Percentiles rank a stretch among this genome's conserved stretches.
Evolutionary conservation across 371 early-diverging fungal genomes (phyloP).

Genomic region (Fennellomyces sp.): DNA sequence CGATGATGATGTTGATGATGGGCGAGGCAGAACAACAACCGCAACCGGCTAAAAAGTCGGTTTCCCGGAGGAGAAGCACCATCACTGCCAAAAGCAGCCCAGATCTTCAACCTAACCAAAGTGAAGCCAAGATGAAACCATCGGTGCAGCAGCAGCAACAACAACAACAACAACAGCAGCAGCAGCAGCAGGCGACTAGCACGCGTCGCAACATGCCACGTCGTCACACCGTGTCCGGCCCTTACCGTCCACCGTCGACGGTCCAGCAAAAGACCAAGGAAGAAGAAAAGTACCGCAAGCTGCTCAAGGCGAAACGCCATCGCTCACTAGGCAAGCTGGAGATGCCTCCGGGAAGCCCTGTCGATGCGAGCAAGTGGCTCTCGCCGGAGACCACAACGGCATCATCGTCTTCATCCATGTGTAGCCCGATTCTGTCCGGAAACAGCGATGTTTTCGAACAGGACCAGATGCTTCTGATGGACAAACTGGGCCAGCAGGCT

Average conservation of each 20-base stretch:
- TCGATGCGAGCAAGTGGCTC: slow-evolving; percentile 10
- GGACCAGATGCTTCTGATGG: slow-evolving; percentile 7
- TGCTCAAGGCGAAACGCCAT: slow-evolving; percentile 40
- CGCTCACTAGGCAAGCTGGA: slow-evolving; percentile 42
- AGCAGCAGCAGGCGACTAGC: slow-evolving; percentile 1
- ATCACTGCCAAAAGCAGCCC: background rate
- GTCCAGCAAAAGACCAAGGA: slow-evolving; percentile 3
- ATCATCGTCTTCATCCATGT: slow-evolving; percentile 8
- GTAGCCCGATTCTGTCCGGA: slow-evolving; percentile 12
- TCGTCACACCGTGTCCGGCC: slow-evolving; percentile 50
- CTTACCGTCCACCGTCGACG: slow-evolving; percentile 18
- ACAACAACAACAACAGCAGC: slow-evolving; percentile 7
- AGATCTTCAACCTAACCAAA: background rate
- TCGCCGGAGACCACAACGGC: slow-evolving; percentile 11
- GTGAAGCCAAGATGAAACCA: background rate
- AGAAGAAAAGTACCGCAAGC: slow-evolving; percentile 26
- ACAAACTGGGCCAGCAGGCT: slow-evolving; percentile 3
- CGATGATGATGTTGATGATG: slow-evolving; percentile 5
- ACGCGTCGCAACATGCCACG: slow-evolving; percentile 33
- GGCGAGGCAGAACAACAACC: background rate
- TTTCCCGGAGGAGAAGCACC: background rate
- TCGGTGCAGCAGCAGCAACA: slow-evolving; percentile 3
- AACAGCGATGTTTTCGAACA: background rate
- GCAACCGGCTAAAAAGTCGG: background rate
- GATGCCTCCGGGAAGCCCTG: slow-evolving; percentile 13